phyloP scores from a whole-genome alignment of 225 moss, liverwort and hornwort species.

The Polytrichum commune region DNA sequence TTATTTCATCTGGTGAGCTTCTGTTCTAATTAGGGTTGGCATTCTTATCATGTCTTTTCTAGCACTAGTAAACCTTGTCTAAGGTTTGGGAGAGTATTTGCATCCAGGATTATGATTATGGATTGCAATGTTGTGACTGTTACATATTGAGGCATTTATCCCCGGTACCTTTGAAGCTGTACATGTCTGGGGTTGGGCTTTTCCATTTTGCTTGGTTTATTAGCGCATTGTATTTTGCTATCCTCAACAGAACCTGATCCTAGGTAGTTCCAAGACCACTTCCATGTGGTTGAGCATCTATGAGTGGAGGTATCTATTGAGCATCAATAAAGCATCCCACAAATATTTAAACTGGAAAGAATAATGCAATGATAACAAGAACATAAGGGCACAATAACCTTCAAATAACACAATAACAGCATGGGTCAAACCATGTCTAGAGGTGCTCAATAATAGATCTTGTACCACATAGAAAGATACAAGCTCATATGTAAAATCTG shows the following conservation, averaged over 20 bases:
- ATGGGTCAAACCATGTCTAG: too few relatives aligned
- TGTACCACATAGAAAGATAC: too few relatives aligned
- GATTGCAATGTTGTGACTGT: conserved; percentile 9
- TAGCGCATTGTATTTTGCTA: background rate
- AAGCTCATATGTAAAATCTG: too few relatives aligned
- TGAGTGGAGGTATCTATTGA: too few relatives aligned
- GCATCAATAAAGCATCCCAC: too few relatives aligned
- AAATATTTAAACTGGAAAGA: too few relatives aligned
- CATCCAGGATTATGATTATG: conserved; percentile 5
- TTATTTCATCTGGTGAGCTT: background rate
- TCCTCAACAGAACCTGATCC: background rate
- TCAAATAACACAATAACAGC: too few relatives aligned
- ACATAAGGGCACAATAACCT: too few relatives aligned
- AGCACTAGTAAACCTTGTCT: background rate
- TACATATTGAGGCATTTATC: background rate
- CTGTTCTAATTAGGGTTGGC: conserved; percentile 1
- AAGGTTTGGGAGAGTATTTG: conserved; percentile 1
- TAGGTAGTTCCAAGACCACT: background rate
- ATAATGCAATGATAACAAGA: too few relatives aligned
- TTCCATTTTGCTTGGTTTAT: background rate
- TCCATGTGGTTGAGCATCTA: background rate
- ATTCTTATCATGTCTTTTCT: conserved; percentile 5
- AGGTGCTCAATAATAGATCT: too few relatives aligned
- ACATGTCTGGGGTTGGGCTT: background rate
- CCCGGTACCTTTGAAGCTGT: too few relatives aligned